Evolutionary conservation across 176 grass and related monocot genomes (phyloP), one percentile per base, ranked within the genome.

Genomic region (Bonia amplexicaulis): DNA sequence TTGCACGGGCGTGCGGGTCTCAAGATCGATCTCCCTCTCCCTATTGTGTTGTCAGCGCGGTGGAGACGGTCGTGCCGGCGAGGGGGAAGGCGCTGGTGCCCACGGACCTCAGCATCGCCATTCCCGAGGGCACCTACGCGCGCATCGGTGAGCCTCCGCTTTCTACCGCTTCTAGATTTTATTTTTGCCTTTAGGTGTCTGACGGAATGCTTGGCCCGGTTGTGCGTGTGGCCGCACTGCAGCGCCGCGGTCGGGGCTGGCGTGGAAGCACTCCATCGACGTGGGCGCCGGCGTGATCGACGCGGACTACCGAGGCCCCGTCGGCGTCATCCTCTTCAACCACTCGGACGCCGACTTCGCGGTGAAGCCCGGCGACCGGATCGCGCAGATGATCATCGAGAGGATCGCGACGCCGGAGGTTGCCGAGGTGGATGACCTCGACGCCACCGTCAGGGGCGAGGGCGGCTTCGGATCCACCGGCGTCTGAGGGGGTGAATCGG

Each of bases 221-320:
- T 31, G 7, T 42, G 41, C 9, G 41, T 42, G 41, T 42, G 41
- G 41, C 41, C 9, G 41, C 41, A 1, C 7, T 79, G 79, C 74
- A 98, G 96, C 89, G 16, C 93, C 91, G 12, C 82, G 96, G 81
- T 95, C 91, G 0, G 96, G 96, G 9, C 84, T 95, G 80, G 74
- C 96, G 33, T 82, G 87, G 88, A 98, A 98, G 89, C 89, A 93
- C 58, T 84, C 93, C 7, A 95, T 98, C 76, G 95, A 93, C 74
- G 93, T 93, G 7, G 95, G 95, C 20, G 95, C 95, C 2, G 95
- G 95, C 20, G 95, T 98, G 67, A 90, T 93, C 53, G 88, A 90
- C 67, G 91, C 91, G 2, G 91, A 93, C 54, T 93, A 88, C 77
- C 88, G 91, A 0, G 85, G 88, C 6, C 82, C 91, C 0, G 77